Evolutionary conservation across 1,284 basidiomycete species (phyloP), one percentile per base, ranked within the genome.

Genomic region (Naganishia albida): DNA sequence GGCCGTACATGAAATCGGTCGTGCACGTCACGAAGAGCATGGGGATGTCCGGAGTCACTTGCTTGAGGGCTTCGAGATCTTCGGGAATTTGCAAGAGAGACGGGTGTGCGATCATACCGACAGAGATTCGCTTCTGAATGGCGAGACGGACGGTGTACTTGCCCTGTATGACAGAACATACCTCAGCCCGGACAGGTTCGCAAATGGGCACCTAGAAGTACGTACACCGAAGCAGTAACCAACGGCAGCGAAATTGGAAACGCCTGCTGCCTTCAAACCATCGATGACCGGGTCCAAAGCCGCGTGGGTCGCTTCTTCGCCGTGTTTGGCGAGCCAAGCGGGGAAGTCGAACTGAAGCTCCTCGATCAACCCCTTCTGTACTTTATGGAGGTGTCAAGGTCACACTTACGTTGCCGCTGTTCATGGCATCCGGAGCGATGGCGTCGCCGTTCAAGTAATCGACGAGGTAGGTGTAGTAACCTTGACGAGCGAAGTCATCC

Each of bases 401-500:
- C n/a, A 65, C 18, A 46, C 68, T 73, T 53, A 78, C 71, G 63
- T 77, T 77, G 53, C 72, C 72, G 20, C 72, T 75, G 50, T 69
- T 72, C 63, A 70, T 72, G 60, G 71, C 70, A 56, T 82, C 78
- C 3, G 77, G 65, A 10, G 82, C 77, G 51, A 85, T 72, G 16
- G 85, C 75, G 72, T 89, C 88, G 44, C 83, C 86, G 72, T 84
- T 80, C 54, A 89, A 78, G 70, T 85, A 82, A 75, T 88, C 86
- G 0, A 84, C 83, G 15, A 83, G 70, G 66, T 87, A 79, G 8
- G 85, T 84, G 76, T 85, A 85, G 81, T 84, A 87, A 13, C 88
- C 89, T 69, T 88, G 87, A 30, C 80, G 80, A 18, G 89, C 88
- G 77, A 87, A 90, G 72, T 85, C 86, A 72, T 91, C 90, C 15